A percentile compares a stretch with the other conserved stretches of the same genome.
Conservation (phyloP, 371 early-diverging fungal species). For the Parasitella parasitica region DNA sequence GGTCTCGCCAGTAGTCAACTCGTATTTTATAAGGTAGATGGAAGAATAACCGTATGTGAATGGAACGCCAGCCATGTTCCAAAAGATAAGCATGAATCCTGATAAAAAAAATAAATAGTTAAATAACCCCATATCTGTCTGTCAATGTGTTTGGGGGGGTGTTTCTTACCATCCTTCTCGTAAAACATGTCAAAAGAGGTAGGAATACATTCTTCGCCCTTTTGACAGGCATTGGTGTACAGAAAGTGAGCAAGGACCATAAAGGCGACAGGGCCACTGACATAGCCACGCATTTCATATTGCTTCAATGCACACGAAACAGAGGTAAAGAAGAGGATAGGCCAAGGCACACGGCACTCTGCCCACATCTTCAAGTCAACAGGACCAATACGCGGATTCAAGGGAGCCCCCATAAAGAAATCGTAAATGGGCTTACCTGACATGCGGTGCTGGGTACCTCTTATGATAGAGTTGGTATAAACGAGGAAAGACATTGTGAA, state of each 20-base stretch:
- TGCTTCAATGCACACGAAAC: conserved; percentile 71
- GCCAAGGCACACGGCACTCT: conserved; percentile 81
- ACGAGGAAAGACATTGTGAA: conserved; percentile 50
- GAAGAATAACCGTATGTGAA: conserved; percentile 62
- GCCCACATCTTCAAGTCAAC: conserved; percentile 88
- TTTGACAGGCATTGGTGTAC: conserved; percentile 73
- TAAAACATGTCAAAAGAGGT: conserved; percentile 73
- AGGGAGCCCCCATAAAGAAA: conserved; percentile 70
- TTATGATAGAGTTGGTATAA: conserved; percentile 33
- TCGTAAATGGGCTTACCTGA: conserved; percentile 81
- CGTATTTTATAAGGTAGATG: conserved; percentile 52
- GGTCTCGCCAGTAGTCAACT: conserved; percentile 39
- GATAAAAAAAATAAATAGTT: conserved; percentile 1
- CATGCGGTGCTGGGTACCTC: conserved; percentile 56
- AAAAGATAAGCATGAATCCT: conserved; percentile 64
- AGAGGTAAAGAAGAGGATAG: conserved; percentile 67
- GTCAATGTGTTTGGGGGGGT: neutral
- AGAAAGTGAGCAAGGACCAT: conserved; percentile 77
- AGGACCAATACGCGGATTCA: conserved; percentile 76
- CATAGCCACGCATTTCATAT: conserved; percentile 58
- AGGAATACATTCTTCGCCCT: conserved; percentile 78
- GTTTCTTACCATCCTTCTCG: conserved; percentile 53
- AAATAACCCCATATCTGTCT: neutral
- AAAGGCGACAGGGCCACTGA: conserved; percentile 69
- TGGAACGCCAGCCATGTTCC: conserved; percentile 64